These are phyloP conservation scores for Galerina sulciceps DNA, from an alignment of 768 basidiomycete species.

Conservation along the genomic window DNA sequence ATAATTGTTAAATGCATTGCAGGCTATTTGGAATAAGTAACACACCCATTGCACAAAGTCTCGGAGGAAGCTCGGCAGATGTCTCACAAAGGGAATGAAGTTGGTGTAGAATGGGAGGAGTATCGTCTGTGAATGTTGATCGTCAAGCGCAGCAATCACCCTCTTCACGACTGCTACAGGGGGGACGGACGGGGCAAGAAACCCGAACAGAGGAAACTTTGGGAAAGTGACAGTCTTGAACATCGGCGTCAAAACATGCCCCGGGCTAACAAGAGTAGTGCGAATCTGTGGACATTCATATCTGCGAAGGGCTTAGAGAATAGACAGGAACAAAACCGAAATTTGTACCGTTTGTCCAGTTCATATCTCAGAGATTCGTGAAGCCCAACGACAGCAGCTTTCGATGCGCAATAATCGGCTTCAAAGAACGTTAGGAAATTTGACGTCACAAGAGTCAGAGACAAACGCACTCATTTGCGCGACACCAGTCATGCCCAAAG, in stretches of 20 bases:
- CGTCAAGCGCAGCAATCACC: slow-evolving; percentile 82
- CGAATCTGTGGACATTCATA: slow-evolving; percentile 78
- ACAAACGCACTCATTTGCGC: slow-evolving; percentile 76
- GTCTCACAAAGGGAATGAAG: slow-evolving; percentile 54
- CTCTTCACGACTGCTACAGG: slow-evolving; percentile 80
- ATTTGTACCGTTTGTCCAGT: slow-evolving; percentile 71
- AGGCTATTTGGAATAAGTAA: slow-evolving; percentile 6
- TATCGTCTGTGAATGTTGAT: slow-evolving; percentile 74
- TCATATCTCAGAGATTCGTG: slow-evolving; percentile 89
- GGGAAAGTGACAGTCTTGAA: slow-evolving; percentile 68
- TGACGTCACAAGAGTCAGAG: not conserved
- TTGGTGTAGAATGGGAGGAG: slow-evolving; percentile 75
- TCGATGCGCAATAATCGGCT: slow-evolving; percentile 93
- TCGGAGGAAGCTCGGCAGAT: slow-evolving; percentile 72
- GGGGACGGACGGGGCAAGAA: slow-evolving; percentile 76
- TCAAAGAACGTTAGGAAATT: not conserved
- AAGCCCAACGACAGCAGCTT: slow-evolving; percentile 83
- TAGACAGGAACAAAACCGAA: not conserved
- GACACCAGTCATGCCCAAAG: slow-evolving; percentile 70
- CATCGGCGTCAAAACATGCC: slow-evolving; percentile 78
- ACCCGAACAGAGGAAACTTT: slow-evolving; percentile 54
- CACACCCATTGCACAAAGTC: slow-evolving; percentile 81
- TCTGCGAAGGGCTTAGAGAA: slow-evolving; percentile 35
- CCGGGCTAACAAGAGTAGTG: slow-evolving; percentile 86
- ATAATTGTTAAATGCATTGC: not conserved